phyloP scores from a whole-genome alignment of 352 stramenopile species.

The Globisporangium sylvaticum region DNA sequence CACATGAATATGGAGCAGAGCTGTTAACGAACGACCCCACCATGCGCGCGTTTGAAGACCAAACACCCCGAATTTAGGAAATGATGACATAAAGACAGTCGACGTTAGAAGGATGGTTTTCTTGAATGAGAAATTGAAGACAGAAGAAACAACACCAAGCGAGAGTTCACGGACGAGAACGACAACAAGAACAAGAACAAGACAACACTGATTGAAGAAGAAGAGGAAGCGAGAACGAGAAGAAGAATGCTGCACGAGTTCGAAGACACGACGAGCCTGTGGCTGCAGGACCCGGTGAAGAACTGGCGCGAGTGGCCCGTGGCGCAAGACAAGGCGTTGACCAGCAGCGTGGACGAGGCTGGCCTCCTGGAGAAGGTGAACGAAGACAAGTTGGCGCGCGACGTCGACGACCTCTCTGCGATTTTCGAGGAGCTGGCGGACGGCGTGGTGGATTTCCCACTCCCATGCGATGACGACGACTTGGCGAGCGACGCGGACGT shows the following conservation, averaged over 20 bases:
- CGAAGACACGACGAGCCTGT: conserved; percentile 47
- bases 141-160: conserved; percentile 39
- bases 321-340: conserved; percentile 34
- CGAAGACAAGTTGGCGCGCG: conserved; percentile 66
- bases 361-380: conserved; percentile 64
- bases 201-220: conserved; percentile 19
- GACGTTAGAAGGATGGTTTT: conserved; percentile 81
- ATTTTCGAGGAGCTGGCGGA: conserved; percentile 74
- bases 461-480: conserved; percentile 48
- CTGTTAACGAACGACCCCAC: conserved; percentile 25
- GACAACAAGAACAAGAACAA: conserved; percentile 44
- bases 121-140: conserved; percentile 73
- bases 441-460: conserved; percentile 48
- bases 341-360: conserved; percentile 13
- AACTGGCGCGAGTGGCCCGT: conserved; percentile 50
- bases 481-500: conserved; percentile 24
- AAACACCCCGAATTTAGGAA: conserved; percentile 64
- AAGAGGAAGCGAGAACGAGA: conserved; percentile 27
- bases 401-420: conserved; percentile 70
- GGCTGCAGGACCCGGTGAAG: conserved; percentile 49
- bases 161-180: conserved; percentile 11
- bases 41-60: conserved; percentile 46
- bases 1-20: conserved; percentile 50
- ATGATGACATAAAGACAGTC: conserved; percentile 67
- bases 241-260: conserved; percentile 59